Base-by-base conservation (phyloP, 2,329 filamentous ascomycete species). In the Sordariomycetes sp. region DNA sequence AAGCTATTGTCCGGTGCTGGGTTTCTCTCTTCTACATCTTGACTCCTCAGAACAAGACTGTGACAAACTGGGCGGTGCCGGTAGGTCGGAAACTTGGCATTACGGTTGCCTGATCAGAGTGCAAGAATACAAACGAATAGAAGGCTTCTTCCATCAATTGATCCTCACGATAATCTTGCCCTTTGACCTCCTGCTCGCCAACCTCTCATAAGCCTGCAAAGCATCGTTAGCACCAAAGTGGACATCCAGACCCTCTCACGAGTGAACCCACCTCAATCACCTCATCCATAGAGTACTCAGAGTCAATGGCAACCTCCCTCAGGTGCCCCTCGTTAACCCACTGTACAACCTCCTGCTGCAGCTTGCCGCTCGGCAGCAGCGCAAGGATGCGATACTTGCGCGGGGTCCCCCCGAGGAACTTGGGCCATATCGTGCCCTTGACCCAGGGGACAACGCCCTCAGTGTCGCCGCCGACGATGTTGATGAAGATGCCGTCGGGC, bases 101-200 rank as follows among this genome's bases (percentile, higher is more conserved):
- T n/a, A 15, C 39, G 2, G 28, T 32, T 8, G 28, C 28, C 28
- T 32, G 28, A 32, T 3, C 28, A 32, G 28, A 32, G 8, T 32
- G 28, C 28, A 32, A 32, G 8, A 8, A 32, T 4, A 32, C 39
- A 5, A 45, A 45, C n/a, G 15, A 10, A 17, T 8, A 17, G n/a
- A n/a, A 15, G 4, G 39, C 13, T n/a, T n/a, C 17, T 17, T 17
- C 13, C 17, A 15, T 50, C 22, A 50, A 32, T 17, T 36, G 17
- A 60, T 34, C 57, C 58, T 62, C 51, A 62, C 61, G 55, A 64
- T 32, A 53, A 64, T 60, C 48, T 64, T 64, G 15, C 63, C 63
- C 25, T 59, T 60, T 28, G 62, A 55, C 48, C 61, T 59, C 35
- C 59, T 53, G 1, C 59, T 60, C 12, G 60, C 59, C 32, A 61